phyloP scores from a whole-genome alignment of 148 eudicot genomes.

The Persicaria maculosa region DNA sequence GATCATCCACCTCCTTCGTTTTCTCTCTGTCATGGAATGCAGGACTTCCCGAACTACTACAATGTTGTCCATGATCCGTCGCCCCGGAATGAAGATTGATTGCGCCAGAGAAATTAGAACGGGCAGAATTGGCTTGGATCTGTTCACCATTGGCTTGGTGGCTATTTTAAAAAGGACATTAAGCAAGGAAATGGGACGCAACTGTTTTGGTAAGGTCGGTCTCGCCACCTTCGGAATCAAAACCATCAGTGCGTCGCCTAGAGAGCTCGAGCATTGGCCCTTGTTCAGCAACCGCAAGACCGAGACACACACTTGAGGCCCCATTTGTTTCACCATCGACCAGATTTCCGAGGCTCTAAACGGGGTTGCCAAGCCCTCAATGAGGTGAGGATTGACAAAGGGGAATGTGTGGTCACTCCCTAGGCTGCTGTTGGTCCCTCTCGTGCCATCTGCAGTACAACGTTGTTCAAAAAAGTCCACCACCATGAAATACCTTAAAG shows the following conservation, averaged over 20 bases:
- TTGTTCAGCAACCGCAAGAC: neutral
- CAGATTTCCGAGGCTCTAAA: neutral
- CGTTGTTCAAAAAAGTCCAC: no score
- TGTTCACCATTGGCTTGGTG: neutral
- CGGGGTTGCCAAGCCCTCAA: neutral
- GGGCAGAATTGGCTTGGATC: neutral
- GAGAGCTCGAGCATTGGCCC: neutral
- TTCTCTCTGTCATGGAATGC: neutral
- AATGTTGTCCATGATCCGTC: neutral
- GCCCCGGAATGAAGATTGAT: neutral
- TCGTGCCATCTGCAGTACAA: no score
- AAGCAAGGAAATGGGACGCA: neutral
- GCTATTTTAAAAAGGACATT: neutral
- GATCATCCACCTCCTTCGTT: neutral
- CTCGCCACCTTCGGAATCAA: neutral
- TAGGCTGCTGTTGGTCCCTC: no score
- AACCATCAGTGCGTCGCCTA: neutral
- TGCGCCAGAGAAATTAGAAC: neutral
- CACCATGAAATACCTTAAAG: no score
- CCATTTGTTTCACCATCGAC: neutral
- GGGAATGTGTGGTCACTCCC: neutral
- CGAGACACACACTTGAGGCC: neutral
- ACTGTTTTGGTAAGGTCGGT: neutral
- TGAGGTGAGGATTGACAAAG: no score
- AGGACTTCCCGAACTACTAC: neutral